Percentiles rank a stretch among this genome's conserved stretches.
Evolutionary conservation across 2,329 filamentous ascomycete species (phyloP).

Genomic region (Scedosporium boydii): DNA sequence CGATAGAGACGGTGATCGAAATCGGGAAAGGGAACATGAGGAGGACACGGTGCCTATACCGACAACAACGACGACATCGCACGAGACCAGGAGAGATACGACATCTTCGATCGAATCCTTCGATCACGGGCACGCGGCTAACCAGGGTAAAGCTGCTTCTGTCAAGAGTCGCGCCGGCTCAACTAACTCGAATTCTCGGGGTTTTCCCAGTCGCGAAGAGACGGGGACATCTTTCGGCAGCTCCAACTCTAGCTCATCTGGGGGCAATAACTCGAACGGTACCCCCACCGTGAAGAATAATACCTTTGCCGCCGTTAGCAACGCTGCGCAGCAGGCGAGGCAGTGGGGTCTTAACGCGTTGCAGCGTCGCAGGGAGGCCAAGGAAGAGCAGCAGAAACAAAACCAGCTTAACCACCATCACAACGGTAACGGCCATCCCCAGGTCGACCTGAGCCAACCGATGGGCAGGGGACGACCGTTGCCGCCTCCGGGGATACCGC

Average conservation of each 20-base stretch:
- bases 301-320: constrained; percentile 44
- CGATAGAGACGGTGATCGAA: neutral
- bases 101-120: constrained; percentile 25
- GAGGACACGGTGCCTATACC: neutral
- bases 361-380: constrained; percentile 37
- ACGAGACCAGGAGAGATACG: constrained; percentile 23
- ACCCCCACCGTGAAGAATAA: constrained; percentile 14
- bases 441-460: constrained; percentile 49
- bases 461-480: constrained; percentile 77
- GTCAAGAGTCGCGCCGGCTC: constrained; percentile 30
- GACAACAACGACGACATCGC: neutral
- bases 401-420: neutral
- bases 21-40: neutral
- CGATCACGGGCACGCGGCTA: constrained; percentile 15
- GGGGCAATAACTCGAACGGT: constrained; percentile 26
- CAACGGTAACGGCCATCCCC: constrained; percentile 6
- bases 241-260: constrained; percentile 21
- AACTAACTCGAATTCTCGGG: constrained; percentile 26
- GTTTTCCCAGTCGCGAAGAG: constrained; percentile 30
- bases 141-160: constrained; percentile 25
- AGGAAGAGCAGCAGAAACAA: constrained; percentile 10
- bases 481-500: constrained; percentile 69
- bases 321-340: constrained; percentile 44
- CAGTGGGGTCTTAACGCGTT: constrained; percentile 52
- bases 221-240: constrained; percentile 26